A percentile compares a stretch with the other conserved stretches of the same genome.
phyloP scores from a whole-genome alignment of 345 rosid genomes.

The Crucihimalaya himalaica region DNA sequence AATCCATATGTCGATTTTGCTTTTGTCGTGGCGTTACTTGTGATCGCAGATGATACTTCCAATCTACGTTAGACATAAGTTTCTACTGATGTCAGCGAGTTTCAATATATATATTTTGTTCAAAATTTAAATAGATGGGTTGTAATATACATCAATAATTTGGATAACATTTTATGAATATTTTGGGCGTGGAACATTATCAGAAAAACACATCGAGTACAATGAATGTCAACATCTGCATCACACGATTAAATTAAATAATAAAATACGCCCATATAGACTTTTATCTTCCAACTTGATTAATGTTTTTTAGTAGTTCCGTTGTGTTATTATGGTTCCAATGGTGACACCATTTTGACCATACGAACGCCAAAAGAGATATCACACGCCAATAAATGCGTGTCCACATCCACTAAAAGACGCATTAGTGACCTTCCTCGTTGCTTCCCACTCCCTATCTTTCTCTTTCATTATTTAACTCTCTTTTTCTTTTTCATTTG shows the following conservation, averaged over 20 bases:
- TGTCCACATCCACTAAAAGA: slow-evolving; percentile 29
- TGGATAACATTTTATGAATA: background rate
- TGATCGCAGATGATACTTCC: slow-evolving; percentile 30
- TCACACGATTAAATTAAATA: background rate
- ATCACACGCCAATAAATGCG: background rate
- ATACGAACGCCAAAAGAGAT: slow-evolving; percentile 12
- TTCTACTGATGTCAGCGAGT: background rate
- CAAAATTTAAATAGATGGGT: background rate
- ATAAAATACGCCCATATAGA: background rate
- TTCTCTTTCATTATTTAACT: slow-evolving; percentile 3
- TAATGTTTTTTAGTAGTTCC: background rate
- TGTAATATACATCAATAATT: slow-evolving; percentile 8
- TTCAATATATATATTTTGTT: background rate
- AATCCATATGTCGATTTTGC: slow-evolving; percentile 56
- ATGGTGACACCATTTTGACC: slow-evolving; percentile 25
- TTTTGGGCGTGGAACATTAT: slow-evolving; percentile 14
- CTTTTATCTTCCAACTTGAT: background rate
- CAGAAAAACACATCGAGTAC: background rate
- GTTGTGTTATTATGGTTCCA: background rate
- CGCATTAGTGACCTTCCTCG: slow-evolving; percentile 40
- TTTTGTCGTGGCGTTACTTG: slow-evolving; percentile 43
- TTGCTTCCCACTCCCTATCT: slow-evolving; percentile 26
- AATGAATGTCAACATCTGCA: slow-evolving; percentile 8
- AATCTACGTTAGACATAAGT: slow-evolving; percentile 1
- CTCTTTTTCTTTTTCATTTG: background rate